Conservation (phyloP, 164 flowering plant species). For the Sextonia rubra region DNA sequence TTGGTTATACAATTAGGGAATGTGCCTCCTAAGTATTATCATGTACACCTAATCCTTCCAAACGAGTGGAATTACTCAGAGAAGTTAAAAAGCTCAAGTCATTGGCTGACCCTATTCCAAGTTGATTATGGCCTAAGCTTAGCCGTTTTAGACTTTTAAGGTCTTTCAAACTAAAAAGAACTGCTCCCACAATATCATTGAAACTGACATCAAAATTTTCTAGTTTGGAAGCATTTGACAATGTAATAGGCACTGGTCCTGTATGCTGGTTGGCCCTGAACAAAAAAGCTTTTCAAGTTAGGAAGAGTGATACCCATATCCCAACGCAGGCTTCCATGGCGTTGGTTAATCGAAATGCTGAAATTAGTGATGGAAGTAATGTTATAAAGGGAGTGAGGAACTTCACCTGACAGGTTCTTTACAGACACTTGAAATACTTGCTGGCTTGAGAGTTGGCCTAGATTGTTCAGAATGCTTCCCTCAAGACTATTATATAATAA, state of each 20-base stretch:
- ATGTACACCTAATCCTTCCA: not conserved
- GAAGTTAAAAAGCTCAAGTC: constrained; percentile 6
- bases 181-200: constrained; percentile 8
- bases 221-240: constrained; percentile 6
- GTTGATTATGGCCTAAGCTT: not conserved
- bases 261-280: not conserved
- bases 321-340: constrained; percentile 25
- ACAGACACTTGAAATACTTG: constrained; percentile 22
- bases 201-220: not conserved
- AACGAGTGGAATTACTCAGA: constrained; percentile 1
- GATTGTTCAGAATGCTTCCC: constrained; percentile 30
- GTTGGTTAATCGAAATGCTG: constrained; percentile 28
- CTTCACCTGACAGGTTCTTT: constrained; percentile 34
- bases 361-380: constrained; percentile 19
- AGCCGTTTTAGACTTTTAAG: not conserved
- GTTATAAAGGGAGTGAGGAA: too few relatives aligned
- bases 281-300: constrained; percentile 8
- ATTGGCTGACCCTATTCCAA: not conserved
- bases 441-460: constrained; percentile 23
- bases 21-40: not conserved
- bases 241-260: constrained; percentile 2
- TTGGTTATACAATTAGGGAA: not conserved
- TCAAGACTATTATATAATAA: constrained; percentile 22
- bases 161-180: constrained; percentile 6
- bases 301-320: constrained; percentile 26